Conservation (phyloP, 2,329 filamentous ascomycete species). For the Ceratocystis colombiana region DNA sequence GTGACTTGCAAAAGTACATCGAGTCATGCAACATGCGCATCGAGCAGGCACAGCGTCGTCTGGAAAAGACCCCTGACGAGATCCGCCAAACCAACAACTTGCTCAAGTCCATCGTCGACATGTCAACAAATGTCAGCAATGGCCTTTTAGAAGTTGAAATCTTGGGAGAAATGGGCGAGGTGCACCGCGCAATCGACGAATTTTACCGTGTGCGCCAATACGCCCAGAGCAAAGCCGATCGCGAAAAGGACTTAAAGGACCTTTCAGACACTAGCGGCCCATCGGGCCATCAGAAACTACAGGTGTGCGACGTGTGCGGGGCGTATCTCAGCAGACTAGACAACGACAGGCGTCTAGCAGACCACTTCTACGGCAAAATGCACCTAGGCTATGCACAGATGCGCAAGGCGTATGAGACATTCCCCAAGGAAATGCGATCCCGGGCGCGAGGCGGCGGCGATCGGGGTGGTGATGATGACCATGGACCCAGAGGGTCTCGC, state of each 20-base stretch:
- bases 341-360: constrained; percentile 84
- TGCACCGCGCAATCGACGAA: constrained; percentile 75
- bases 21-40: constrained; percentile 94
- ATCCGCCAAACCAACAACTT: constrained; percentile 88
- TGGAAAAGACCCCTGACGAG: constrained; percentile 97
- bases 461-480: constrained; percentile 42
- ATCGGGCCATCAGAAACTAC: constrained; percentile 90
- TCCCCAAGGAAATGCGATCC: constrained; percentile 77
- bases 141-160: constrained; percentile 79
- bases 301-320: constrained; percentile 97
- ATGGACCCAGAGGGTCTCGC: constrained; percentile 38
- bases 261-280: constrained; percentile 87
- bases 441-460: constrained; percentile 45
- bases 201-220: constrained; percentile 75
- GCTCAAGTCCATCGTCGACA: constrained; percentile 64
- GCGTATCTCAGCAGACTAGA: constrained; percentile 87
- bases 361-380: constrained; percentile 99
- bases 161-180: constrained; percentile 69
- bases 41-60: constrained; percentile 72
- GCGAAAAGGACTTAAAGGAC: constrained; percentile 79
- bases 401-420: constrained; percentile 82
- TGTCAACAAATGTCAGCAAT: constrained; percentile 65
- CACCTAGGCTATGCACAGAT: constrained; percentile 96
- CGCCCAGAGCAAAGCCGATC: constrained; percentile 69
- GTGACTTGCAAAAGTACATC: constrained; percentile 92